These are phyloP conservation scores for Zygoascus biomembranicola DNA, from an alignment of 805 yeast species.

Conservation along the genomic window DNA sequence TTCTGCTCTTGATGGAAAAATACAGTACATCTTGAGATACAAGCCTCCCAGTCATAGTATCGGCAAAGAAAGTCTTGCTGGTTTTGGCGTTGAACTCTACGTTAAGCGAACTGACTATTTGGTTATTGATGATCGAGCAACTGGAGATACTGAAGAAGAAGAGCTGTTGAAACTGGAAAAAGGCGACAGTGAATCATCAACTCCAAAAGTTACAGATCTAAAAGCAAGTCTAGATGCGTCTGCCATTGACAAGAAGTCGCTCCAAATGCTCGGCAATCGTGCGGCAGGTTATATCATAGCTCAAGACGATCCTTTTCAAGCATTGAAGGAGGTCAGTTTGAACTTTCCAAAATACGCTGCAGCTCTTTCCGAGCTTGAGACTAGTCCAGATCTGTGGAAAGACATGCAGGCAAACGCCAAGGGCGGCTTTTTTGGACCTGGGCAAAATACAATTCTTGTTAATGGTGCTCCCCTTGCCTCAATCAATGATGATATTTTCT, in stretches of 20 bases:
- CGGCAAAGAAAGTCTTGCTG: slow-evolving; percentile 29
- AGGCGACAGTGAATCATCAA: background rate
- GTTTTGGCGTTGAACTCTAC: slow-evolving; percentile 61
- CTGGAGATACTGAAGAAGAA: slow-evolving; percentile 4
- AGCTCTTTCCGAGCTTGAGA: slow-evolving; percentile 26
- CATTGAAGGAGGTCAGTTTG: slow-evolving; percentile 34
- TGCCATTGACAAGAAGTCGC: slow-evolving; percentile 18
- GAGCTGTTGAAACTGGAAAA: slow-evolving; percentile 2
- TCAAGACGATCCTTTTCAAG: slow-evolving; percentile 28
- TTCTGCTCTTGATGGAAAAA: slow-evolving; percentile 54
- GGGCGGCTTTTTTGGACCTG: slow-evolving; percentile 17
- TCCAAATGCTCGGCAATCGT: slow-evolving; percentile 22
- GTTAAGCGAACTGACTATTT: slow-evolving; percentile 60
- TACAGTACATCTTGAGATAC: slow-evolving; percentile 72
- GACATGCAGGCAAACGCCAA: slow-evolving; percentile 21
- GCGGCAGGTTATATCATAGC: slow-evolving; percentile 31
- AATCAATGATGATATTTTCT: slow-evolving; percentile 27
- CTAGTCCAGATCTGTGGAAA: slow-evolving; percentile 11
- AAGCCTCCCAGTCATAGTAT: slow-evolving; percentile 39
- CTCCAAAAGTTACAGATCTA: slow-evolving; percentile 10
- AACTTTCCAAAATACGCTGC: slow-evolving; percentile 51
- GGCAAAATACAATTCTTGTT: slow-evolving; percentile 39
- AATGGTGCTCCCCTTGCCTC: slow-evolving; percentile 56
- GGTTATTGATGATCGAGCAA: slow-evolving; percentile 49
- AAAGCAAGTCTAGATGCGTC: slow-evolving; percentile 19